Conservation (phyloP, 306 rosid species). For the Sicyos edulis region DNA sequence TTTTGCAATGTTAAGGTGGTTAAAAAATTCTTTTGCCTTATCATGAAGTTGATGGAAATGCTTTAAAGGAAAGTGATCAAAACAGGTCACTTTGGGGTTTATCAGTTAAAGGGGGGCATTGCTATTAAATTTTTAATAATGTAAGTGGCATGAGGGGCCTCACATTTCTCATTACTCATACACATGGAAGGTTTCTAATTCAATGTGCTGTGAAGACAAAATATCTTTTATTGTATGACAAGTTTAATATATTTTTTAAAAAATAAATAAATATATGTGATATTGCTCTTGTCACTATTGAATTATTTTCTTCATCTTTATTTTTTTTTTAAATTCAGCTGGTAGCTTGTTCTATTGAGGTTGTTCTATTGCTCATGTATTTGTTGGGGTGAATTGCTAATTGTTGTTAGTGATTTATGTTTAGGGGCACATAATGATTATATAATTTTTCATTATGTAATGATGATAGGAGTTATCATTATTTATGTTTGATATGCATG, state of each 20-base stretch:
- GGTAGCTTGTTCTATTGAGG: not conserved
- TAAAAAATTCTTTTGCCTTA: not conserved
- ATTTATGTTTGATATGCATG: no score
- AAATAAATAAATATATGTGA: not conserved
- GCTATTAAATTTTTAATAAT: not conserved
- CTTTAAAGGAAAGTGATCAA: not conserved
- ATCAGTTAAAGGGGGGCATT: not conserved
- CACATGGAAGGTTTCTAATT: not conserved
- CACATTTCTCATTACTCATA: not conserved
- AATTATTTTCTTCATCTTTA: not conserved
- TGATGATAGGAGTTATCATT: no score
- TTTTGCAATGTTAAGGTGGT: not conserved
- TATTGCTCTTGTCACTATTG: not conserved
- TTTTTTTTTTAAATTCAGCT: not conserved
- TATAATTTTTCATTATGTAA: no score
- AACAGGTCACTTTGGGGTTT: constrained; percentile 3
- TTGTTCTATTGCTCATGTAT: not conserved
- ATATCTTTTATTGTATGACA: not conserved
- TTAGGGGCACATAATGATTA: no score
- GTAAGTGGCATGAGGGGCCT: not conserved
- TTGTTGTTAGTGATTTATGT: no score
- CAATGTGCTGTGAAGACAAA: not conserved
- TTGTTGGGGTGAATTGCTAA: not conserved
- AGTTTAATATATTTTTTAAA: not conserved
- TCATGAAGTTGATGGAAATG: not conserved